Evolutionary conservation across 176 grass and related monocot species (phyloP), one percentile per base, ranked within the genome.

Genomic region (Elaeis guineensis): DNA sequence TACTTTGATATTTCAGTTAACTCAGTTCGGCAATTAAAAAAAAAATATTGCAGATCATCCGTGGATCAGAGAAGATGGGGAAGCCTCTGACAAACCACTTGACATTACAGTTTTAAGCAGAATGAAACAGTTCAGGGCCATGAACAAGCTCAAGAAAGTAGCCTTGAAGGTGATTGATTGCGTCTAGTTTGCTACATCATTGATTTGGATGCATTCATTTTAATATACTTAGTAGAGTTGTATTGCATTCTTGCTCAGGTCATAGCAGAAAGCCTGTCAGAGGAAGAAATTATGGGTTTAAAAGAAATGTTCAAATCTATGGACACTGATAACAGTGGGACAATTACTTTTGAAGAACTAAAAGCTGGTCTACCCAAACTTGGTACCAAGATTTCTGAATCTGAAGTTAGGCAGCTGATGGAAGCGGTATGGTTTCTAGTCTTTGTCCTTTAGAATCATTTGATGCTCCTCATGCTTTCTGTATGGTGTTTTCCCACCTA

Each of bases 131-230:
- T 98, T 98, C 75, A 92, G 94, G 79, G 94, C 88, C 17, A 98
- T 98, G 94, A 98, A 98, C 81, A 98, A 98, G 64, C 94, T 98
- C 26, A 98, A 98, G 64, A 98, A 98, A 89, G 85, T 98, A 70
- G 94, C 94, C 60, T 72, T 92, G 66, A 98, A 98, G 88, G 93
- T 98, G 26, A 78, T 63, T 50, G 35, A 14, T 68, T 56, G 20
- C 52, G 16, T 55, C 16, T 2, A 52, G 32, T 2, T 55, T 68
- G 30, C 52, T 56, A 35, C 19, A 35, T 17, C 21, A 56, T 55
- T 1, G 17, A 17, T 56, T 15, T 55, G n/a, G 28, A 39, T 21
- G 20, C 26, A 55, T 22, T n/a, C 5, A 18, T 48, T 35, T 12
- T 9, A 15, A 35, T 4, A 44, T 44, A 44, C 12, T 44, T 44